Conservation (phyloP, 768 basidiomycete species). For the Mycena galericulata region DNA sequence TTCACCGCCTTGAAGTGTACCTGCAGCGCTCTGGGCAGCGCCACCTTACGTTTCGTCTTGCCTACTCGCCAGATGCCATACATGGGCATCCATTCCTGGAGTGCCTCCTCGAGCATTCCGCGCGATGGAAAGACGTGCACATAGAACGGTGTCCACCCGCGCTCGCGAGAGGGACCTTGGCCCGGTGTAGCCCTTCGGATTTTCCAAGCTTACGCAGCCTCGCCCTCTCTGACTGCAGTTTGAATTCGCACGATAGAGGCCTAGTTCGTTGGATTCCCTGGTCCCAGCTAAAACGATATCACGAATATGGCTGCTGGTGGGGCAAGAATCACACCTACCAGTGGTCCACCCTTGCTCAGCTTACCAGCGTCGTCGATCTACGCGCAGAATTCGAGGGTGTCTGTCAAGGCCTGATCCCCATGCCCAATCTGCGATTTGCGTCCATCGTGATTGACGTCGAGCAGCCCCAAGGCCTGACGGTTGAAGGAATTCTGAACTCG, state of each 20-base stretch:
- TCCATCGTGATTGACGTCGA: background rate
- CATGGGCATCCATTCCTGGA: slow-evolving; percentile 2
- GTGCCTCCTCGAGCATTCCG: background rate
- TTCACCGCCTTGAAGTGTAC: background rate
- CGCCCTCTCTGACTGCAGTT: background rate
- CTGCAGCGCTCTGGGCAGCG: slow-evolving; percentile 12
- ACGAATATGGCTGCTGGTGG: slow-evolving; percentile 1
- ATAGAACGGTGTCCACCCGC: background rate
- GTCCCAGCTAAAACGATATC: slow-evolving; percentile 7
- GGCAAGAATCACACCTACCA: background rate
- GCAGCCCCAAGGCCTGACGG: background rate
- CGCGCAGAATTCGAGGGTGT: background rate
- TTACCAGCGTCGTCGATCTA: background rate
- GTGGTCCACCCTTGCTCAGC: slow-evolving; percentile 4
- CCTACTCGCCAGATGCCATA: background rate
- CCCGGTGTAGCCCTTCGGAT: background rate
- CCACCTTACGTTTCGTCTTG: slow-evolving; percentile 8
- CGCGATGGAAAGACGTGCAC: background rate
- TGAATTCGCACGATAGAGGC: background rate
- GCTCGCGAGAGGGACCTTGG: background rate
- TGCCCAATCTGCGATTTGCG: slow-evolving; percentile 7
- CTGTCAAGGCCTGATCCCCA: background rate
- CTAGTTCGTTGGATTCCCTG: background rate
- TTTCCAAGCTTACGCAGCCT: background rate
- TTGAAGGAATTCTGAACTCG: background rate